These are phyloP conservation scores for Ceriops decandra DNA, from an alignment of 345 rosid species.

Conservation along the genomic window DNA sequence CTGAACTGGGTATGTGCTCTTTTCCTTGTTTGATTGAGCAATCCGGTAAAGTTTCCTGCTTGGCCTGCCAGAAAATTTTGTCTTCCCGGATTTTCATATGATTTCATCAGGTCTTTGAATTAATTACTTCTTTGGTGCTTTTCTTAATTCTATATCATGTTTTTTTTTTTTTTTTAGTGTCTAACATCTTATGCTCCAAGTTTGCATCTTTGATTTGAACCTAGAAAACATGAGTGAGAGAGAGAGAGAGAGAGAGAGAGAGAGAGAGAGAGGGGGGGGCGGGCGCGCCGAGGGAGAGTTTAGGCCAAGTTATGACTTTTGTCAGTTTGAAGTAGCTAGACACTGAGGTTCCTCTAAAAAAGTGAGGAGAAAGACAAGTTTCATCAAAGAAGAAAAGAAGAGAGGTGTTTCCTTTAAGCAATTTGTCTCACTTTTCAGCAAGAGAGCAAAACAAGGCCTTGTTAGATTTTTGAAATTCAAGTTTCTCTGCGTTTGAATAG, in stretches of 20 bases:
- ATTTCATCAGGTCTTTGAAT: not conserved
- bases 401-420: not conserved
- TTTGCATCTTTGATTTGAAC: slow-evolving; percentile 9
- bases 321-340: no score
- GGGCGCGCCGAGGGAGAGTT: no score
- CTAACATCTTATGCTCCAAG: not conserved
- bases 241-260: not conserved
- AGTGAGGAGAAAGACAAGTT: no score
- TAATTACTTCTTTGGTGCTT: not conserved
- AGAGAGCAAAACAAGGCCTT: not conserved
- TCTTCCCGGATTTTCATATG: not conserved
- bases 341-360: no score
- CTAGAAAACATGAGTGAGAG: no score
- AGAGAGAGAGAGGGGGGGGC: not conserved
- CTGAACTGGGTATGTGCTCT: slow-evolving; percentile 18
- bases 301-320: no score
- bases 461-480: slow-evolving; percentile 9
- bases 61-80: slow-evolving; percentile 13
- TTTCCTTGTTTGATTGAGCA: not conserved
- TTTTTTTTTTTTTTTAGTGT: not conserved
- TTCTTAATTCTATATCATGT: not conserved
- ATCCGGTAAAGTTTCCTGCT: slow-evolving; percentile 13
- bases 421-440: not conserved
- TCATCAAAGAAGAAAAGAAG: not conserved
- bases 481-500: not conserved